Evolutionary conservation across 2,329 filamentous ascomycete species (phyloP), one percentile per base, ranked within the genome.

Genomic region (Conoideocrella luteorostrata): DNA sequence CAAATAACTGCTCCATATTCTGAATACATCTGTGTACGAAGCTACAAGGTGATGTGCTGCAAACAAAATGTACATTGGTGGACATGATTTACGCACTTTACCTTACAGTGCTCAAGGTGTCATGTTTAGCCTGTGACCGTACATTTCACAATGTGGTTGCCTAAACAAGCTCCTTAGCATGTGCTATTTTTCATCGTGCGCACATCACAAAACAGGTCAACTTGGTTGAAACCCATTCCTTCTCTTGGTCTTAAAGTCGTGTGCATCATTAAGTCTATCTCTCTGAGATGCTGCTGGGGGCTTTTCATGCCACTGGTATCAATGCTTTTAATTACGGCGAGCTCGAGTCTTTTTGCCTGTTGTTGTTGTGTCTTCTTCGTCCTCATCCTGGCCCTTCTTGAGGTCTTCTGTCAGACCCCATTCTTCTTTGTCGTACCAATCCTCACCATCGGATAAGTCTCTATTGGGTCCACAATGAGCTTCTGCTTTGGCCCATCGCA

Each of bases 391-490:
- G 0, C 87, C 87, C 66, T 93, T 93, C 61, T 87, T 84, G 7
- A 91, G 66, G 52, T 86, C 82, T 48, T 86, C 83, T 7, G 78
- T 75, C 39, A 93, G 62, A 0, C 77, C 78, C 86, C 86, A 91
- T 65, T 88, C 84, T 42, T 88, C 83, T 56, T 78, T 78, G 62
- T 94, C 88, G 58, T 89, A 90, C 85, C 86, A 94, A 60, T 94
- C 88, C 68, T 94, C 88, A 10, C 86, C 86, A 59, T 94, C 88
- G 40, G 84, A 89, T 82, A 93, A 82, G 61, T 90, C 86, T 39
- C 81, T 63, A 58, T 81, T 79, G 15, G 69, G 59, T 2, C 80
- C 78, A 41, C 70, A 72, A 56, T 91, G 87, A 18, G 76, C 86
- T 65, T 91, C 87, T 2, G 87, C 83, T 59, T 88, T 88, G 52